A percentile compares a stretch with the other conserved stretches of the same genome.
These are phyloP conservation scores for Digitaria exilis DNA, from an alignment of 202 grass and related monocot genomes.

Conservation along the genomic window DNA sequence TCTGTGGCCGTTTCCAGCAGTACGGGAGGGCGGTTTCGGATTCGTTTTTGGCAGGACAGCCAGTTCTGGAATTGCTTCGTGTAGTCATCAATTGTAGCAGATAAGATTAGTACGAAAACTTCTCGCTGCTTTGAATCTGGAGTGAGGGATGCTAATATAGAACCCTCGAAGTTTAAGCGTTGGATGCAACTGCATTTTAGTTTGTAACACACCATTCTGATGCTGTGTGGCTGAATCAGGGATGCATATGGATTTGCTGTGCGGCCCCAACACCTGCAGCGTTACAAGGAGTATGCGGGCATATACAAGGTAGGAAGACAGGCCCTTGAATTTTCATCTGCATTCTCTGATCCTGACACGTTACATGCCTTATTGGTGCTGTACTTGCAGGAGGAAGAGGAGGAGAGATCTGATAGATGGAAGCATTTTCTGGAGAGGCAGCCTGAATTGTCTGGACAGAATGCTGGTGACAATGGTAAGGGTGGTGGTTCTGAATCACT, in stretches of 20 bases:
- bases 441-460: slow-evolving; percentile 38
- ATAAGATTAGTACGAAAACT: neutral
- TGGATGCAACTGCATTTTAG: neutral
- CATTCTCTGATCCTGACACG: slow-evolving; percentile 31
- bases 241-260: slow-evolving; percentile 95
- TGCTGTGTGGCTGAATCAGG: slow-evolving; percentile 47
- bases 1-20: slow-evolving; percentile 48
- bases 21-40: too few species aligned
- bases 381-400: slow-evolving; percentile 85
- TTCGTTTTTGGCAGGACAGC: neutral
- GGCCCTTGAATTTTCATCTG: neutral
- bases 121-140: slow-evolving; percentile 20
- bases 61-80: slow-evolving; percentile 14
- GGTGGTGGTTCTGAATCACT: slow-evolving; percentile 20
- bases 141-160: neutral
- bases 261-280: slow-evolving; percentile 92
- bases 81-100: neutral
- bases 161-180: neutral
- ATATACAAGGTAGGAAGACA: slow-evolving; percentile 77
- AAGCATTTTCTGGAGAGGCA: slow-evolving; percentile 81
- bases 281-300: slow-evolving; percentile 93
- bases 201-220: slow-evolving; percentile 6
- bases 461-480: slow-evolving; percentile 26
- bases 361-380: neutral
- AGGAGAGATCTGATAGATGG: slow-evolving; percentile 99